Conservation (phyloP, 805 yeast genomes). For the Metschnikowia kofuensis region DNA sequence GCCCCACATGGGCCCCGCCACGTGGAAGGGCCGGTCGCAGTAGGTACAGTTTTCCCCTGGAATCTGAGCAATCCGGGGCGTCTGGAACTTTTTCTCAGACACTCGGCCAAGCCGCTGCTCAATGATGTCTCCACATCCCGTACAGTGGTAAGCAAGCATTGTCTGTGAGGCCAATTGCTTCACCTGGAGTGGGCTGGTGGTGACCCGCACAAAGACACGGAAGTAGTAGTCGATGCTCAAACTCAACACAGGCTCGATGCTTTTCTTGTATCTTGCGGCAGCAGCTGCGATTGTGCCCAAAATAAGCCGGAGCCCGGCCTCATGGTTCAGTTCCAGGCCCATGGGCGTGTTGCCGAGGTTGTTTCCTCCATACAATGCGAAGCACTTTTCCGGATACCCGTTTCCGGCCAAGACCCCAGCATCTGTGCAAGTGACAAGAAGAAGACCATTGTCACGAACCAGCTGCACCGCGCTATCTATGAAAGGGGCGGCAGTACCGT, state of each 20-base stretch:
- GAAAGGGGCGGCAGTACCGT: slow-evolving; percentile 96
- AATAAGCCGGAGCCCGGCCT: slow-evolving; percentile 85
- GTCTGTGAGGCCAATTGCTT: slow-evolving; percentile 75
- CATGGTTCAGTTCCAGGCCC: slow-evolving; percentile 78
- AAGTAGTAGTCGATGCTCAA: slow-evolving; percentile 92
- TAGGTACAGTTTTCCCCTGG: slow-evolving; percentile 61
- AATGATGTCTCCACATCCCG: slow-evolving; percentile 76
- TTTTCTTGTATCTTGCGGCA: slow-evolving; percentile 86
- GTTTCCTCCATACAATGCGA: slow-evolving; percentile 90
- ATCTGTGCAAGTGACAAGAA: slow-evolving; percentile 94
- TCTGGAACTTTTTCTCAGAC: slow-evolving; percentile 50
- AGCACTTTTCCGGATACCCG: slow-evolving; percentile 96
- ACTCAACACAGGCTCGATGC: slow-evolving; percentile 82
- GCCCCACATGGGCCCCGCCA: slow-evolving; percentile 98
- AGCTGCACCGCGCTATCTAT: slow-evolving; percentile 87
- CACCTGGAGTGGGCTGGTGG: slow-evolving; percentile 75
- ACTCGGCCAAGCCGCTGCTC: slow-evolving; percentile 75
- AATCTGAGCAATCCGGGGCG: slow-evolving; percentile 52
- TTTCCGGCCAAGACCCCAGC: slow-evolving; percentile 93
- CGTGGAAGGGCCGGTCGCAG: slow-evolving; percentile 68
- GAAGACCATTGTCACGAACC: slow-evolving; percentile 78
- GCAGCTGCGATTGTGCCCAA: slow-evolving; percentile 69
- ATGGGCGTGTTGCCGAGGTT: slow-evolving; percentile 60
- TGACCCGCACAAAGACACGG: slow-evolving; percentile 76
- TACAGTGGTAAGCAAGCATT: slow-evolving; percentile 77